Evolutionary conservation across 2,329 filamentous ascomycete genomes (phyloP).

Genomic region (Rhinocladiella mackenziei): DNA sequence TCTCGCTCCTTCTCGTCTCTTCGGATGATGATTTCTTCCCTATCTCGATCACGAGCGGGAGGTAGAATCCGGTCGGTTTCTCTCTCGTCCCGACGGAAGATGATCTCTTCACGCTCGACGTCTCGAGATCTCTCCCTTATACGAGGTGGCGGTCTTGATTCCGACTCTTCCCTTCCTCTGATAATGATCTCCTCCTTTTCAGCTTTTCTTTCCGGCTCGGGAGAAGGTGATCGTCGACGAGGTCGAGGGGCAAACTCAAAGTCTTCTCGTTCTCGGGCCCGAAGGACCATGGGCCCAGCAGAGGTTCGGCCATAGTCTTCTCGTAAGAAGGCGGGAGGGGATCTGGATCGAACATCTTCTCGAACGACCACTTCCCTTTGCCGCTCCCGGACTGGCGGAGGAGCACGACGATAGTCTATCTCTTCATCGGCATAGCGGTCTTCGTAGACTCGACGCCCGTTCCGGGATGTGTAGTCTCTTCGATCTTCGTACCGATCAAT

Average conservation of each 20-base stretch:
- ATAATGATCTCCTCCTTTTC: constrained; percentile 36
- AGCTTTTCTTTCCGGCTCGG: constrained; percentile 28
- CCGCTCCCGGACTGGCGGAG: constrained; percentile 41
- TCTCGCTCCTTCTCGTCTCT: constrained; percentile 30
- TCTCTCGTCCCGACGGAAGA: constrained; percentile 35
- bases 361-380: constrained; percentile 35
- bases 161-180: constrained; percentile 24
- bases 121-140: constrained; percentile 25
- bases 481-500: constrained; percentile 49
- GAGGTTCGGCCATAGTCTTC: constrained; percentile 35
- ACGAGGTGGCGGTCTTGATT: constrained; percentile 18
- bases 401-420: constrained; percentile 42
- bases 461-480: constrained; percentile 43
- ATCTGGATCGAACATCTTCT: constrained; percentile 22
- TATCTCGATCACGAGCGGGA: constrained; percentile 28
- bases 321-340: constrained; percentile 35
- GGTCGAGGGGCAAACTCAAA: constrained; percentile 30
- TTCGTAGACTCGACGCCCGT: constrained; percentile 39
- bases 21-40: constrained; percentile 38
- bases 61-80: constrained; percentile 21
- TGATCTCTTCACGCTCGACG: constrained; percentile 34
- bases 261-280: constrained; percentile 33
- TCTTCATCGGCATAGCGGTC: constrained; percentile 52
- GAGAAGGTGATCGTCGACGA: constrained; percentile 28
- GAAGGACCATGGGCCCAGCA: constrained; percentile 33